Evolutionary conservation across 495 filamentous ascomycete species (phyloP).

Genomic region (Aspergillus steynii): DNA sequence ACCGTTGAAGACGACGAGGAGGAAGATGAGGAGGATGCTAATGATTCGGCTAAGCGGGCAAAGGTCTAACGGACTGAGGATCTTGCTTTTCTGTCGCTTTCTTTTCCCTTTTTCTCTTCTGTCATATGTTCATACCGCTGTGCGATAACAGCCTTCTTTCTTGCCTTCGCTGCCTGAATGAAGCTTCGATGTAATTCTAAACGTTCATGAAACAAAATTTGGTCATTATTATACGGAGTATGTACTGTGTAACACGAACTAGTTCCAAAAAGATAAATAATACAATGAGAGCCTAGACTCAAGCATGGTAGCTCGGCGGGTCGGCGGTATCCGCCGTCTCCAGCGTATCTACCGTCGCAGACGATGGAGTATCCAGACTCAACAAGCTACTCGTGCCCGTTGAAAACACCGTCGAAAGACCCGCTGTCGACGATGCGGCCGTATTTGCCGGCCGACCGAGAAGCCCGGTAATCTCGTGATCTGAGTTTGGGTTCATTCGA

Average conservation of each 20-base stretch:
- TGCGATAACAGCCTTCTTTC: not conserved
- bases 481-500: not conserved
- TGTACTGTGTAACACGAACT: not conserved
- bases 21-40: constrained; percentile 42
- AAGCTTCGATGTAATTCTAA: not conserved
- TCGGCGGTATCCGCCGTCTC: constrained; percentile 15
- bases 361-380: constrained; percentile 25
- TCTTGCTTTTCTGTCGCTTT: not conserved
- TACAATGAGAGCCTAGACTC: not conserved
- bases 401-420: constrained; percentile 22
- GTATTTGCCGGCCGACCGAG: constrained; percentile 6
- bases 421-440: constrained; percentile 19
- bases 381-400: constrained; percentile 20
- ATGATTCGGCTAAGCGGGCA: constrained; percentile 36
- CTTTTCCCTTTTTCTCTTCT: not conserved
- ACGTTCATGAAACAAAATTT: not conserved
- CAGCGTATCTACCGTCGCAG: constrained; percentile 24
- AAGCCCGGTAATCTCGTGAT: constrained; percentile 4
- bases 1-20: constrained; percentile 50
- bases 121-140: not conserved
- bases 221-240: not conserved
- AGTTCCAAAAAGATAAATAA: not conserved
- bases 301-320: constrained; percentile 26
- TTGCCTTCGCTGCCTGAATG: not conserved
- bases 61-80: constrained; percentile 29